Conservation (phyloP, 345 rosid genomes). For the Hirschfeldia incana region DNA sequence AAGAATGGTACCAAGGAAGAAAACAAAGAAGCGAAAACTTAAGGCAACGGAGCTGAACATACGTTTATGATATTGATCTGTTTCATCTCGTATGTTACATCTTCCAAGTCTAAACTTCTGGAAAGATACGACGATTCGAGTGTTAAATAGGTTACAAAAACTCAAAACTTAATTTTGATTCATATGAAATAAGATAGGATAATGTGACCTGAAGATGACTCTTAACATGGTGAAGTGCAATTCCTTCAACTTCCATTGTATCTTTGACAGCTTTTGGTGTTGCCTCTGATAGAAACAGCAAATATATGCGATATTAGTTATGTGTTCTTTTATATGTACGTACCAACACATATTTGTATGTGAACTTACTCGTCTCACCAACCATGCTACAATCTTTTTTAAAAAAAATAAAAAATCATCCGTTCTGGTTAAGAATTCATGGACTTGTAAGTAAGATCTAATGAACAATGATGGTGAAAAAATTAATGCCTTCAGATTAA, state of each 20-base stretch:
- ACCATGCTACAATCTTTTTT: background rate
- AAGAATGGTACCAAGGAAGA: background rate
- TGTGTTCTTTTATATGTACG: background rate
- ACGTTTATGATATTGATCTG: conserved; percentile 12
- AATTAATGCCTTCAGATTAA: too few species aligned
- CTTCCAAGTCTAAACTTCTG: conserved; percentile 38
- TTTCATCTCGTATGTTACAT: conserved; percentile 18
- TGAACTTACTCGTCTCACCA: background rate
- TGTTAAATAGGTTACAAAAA: background rate
- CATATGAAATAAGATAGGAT: background rate
- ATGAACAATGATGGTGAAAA: background rate
- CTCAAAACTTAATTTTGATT: background rate
- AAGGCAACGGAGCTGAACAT: conserved; percentile 3
- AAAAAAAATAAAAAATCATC: background rate
- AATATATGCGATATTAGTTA: background rate
- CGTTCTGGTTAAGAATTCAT: background rate
- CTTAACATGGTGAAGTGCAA: conserved; percentile 38
- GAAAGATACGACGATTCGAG: background rate
- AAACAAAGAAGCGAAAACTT: background rate
- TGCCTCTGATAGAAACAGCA: conserved; percentile 10
- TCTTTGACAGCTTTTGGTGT: conserved; percentile 35
- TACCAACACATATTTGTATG: background rate
- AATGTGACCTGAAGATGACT: conserved; percentile 35
- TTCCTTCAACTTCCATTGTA: conserved; percentile 33
- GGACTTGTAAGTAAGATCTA: background rate